Evolutionary conservation across 306 rosid genomes (phyloP), one percentile per base, ranked within the genome.

Genomic region (Inga oerstediana): DNA sequence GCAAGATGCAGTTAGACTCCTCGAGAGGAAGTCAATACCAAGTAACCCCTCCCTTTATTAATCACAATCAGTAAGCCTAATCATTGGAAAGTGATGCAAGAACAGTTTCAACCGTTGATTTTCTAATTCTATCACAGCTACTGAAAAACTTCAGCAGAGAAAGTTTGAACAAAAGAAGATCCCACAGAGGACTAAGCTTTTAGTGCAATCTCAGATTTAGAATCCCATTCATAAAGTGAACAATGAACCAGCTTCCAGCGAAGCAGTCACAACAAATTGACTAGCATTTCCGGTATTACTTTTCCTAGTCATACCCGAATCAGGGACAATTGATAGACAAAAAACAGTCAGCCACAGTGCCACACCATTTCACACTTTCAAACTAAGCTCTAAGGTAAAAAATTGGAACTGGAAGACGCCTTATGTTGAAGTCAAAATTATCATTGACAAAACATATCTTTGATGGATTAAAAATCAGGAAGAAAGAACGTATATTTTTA

Each of bases 51-150:
- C 65, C 67, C 77, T 71, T 72, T 59, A 48, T 77, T 80, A 75
- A 34, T 46, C 84, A 69, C 9, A 74, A 73, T 65, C 77, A 56
- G 66, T 56, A 51, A 20, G 79, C 76, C 78, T 75, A 79, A 70
- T n/a, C 37, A 41, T 37, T 6, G 59, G 56, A 78, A 39, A 74
- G 20, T 59, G 69, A 61, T 62, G 73, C 67, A 75, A 61, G 59
- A 32, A 76, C 48, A 43, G 35, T 46, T 59, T 79, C 43, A 66
- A 81, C 24, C 69, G 10, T 27, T 5, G 41, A 17, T n/a, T 22
- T 59, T 22, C 15, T 64, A 30, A 22, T 59, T 27, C 69, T 46
- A 61, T 45, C 37, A 73, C 37, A 77, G 76, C 77, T 7, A 77
- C 58, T 41, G 8, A 35, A 86, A 71, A 35, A 71, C 43, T 68